Conservation (phyloP, 495 filamentous ascomycete species). For the Hypoxylon lenormandii region DNA sequence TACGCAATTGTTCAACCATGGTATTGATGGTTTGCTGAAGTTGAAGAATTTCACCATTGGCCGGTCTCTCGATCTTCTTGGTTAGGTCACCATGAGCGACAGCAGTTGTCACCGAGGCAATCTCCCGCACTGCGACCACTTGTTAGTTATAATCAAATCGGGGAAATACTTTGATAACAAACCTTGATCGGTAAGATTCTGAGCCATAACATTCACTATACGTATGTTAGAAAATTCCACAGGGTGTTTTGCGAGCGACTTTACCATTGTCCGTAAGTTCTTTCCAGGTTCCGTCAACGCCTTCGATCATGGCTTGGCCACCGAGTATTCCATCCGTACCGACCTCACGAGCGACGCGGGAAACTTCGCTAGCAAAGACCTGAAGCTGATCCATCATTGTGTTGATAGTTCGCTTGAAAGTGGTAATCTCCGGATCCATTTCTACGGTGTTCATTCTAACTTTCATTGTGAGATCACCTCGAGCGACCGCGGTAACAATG, state of each 20-base stretch:
- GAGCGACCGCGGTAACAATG: slow-evolving; percentile 94
- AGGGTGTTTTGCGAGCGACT: slow-evolving; percentile 28
- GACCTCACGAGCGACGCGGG: slow-evolving; percentile 93
- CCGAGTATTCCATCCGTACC: slow-evolving; percentile 97
- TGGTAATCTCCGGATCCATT: slow-evolving; percentile 99
- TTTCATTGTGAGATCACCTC: slow-evolving; percentile 97
- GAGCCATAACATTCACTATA: slow-evolving; percentile 96
- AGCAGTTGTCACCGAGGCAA: slow-evolving; percentile 93
- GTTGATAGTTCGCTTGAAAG: slow-evolving; percentile 97
- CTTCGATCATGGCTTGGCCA: slow-evolving; percentile 92
- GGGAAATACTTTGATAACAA: slow-evolving; percentile 19
- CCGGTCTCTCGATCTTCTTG: slow-evolving; percentile 93
- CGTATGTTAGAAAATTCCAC: slow-evolving; percentile 33
- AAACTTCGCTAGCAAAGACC: slow-evolving; percentile 96
- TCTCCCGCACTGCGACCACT: slow-evolving; percentile 79
- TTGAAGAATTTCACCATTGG: slow-evolving; percentile 93
- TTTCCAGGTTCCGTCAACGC: slow-evolving; percentile 97
- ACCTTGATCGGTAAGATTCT: slow-evolving; percentile 72
- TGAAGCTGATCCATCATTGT: slow-evolving; percentile 99
- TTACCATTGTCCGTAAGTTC: slow-evolving; percentile 94
- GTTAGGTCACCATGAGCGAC: slow-evolving; percentile 96
- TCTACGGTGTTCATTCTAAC: slow-evolving; percentile 95
- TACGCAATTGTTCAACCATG: slow-evolving; percentile 98
- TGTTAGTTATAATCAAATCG: slow-evolving; percentile 31
- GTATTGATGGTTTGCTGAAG: slow-evolving; percentile 98